Percentiles rank a stretch among this genome's conserved stretches.
phyloP scores from a whole-genome alignment of 2,329 filamentous ascomycete genomes.

The Blastomyces emzantsi region DNA sequence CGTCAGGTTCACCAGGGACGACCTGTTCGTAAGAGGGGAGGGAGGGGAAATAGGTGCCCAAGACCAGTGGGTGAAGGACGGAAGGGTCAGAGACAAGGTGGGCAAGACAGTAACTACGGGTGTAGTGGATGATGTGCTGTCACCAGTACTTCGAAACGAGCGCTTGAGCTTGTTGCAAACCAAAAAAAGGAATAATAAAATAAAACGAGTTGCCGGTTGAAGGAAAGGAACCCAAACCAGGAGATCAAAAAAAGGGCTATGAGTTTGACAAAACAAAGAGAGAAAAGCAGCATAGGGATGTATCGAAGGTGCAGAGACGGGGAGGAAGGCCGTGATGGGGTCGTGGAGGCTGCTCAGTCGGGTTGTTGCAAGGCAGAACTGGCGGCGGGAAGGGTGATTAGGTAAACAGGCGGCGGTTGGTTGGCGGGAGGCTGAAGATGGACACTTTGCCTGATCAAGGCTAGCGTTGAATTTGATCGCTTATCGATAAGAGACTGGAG shows the following conservation, averaged over 20 bases:
- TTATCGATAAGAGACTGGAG: constrained; percentile 1
- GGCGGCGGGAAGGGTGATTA: neutral
- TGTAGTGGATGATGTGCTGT: constrained; percentile 3
- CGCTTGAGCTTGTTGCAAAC: neutral
- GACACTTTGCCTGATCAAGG: neutral
- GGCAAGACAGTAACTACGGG: neutral
- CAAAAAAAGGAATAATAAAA: neutral
- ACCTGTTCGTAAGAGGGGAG: neutral
- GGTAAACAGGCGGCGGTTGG: neutral
- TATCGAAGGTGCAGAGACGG: neutral
- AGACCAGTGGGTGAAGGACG: neutral
- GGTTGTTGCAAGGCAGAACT: constrained; percentile 2
- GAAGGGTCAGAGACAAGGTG: neutral
- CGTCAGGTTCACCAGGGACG: neutral
- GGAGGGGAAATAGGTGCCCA: neutral
- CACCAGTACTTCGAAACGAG: neutral
- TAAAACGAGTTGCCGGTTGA: neutral
- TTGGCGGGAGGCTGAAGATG: neutral
- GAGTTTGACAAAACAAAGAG: neutral
- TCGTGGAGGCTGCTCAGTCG: neutral
- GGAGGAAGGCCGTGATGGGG: neutral
- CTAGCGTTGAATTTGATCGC: neutral
- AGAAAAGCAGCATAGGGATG: neutral
- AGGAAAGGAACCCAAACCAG: neutral
- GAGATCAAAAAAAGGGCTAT: neutral